Base-by-base conservation (phyloP, 2,329 filamentous ascomycete genomes). In the Hirsutella thompsonii region DNA sequence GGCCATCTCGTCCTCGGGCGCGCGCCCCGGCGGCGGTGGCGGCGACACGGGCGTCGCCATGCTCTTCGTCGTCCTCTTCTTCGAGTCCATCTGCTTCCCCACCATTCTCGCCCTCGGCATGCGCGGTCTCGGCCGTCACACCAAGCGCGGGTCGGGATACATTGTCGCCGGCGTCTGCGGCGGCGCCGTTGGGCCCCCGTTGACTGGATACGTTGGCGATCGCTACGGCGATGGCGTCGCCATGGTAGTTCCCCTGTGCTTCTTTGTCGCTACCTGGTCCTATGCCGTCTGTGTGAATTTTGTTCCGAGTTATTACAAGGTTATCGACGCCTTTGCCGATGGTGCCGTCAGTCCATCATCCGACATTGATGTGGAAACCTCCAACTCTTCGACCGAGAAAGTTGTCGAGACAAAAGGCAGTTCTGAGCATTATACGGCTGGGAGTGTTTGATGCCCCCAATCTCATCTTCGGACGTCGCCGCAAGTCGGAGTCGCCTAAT, bases 41-140 rank as follows among this genome's bases (percentile, higher is more conserved):
- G 66, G 61, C n/a, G 63, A 67, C 47, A 57, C 57, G 0, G 71
- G 70, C 36, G 62, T 77, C 46, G 63, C 68, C 5, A 77, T 86
- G 68, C 70, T 87, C 23, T 83, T 77, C 57, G 46, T 83, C 9
- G 76, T 80, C 6, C 68, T 88, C 20, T 87, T 89, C 66, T 89
- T 89, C 59, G 84, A 86, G 60, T 81, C 75, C 4, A 82, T 86
- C 53, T 83, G 80, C 58, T 90, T 89, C 66, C 83, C 84, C 0
- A 88, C 83, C 16, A 87, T 90, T 52, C 77, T 90, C 23, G 82
- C 83, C 4, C 68, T 89, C 3, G 81, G 81, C 8, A 85, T 87
- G 66, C 73, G 81, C 19, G 83, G 82, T 2, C 68, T 88, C 1
- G 84, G 85, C 5, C 73, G 78, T 16, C 80, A 90, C 61, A 84